These are phyloP conservation scores for Flaveria trinervia DNA, from an alignment of 129 eudicot species.

Conservation along the genomic window DNA sequence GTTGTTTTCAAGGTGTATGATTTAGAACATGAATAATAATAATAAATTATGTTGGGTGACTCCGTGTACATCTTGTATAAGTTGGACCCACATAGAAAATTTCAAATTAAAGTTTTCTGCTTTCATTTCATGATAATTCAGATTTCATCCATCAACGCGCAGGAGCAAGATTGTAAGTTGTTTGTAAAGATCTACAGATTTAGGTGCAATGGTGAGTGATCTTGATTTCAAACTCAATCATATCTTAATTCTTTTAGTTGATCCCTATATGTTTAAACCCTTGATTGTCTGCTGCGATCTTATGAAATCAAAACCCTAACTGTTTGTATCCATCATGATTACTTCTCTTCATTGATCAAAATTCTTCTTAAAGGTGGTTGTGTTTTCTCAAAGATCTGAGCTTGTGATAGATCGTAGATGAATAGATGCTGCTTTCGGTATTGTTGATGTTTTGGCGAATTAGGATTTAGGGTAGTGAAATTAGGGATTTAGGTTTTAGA, in stretches of 20 bases:
- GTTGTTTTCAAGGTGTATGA: no score
- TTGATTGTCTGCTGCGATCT: slow-evolving; percentile 12
- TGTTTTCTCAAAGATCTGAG: neutral
- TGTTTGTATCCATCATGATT: slow-evolving; percentile 3
- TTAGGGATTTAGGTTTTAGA: neutral
- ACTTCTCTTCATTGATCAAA: neutral
- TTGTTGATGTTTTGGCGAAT: neutral
- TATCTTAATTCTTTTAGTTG: slow-evolving; percentile 6
- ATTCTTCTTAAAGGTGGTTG: neutral
- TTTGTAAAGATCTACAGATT: slow-evolving; percentile 16
- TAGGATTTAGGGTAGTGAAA: neutral
- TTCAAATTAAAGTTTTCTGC: slow-evolving; percentile 1
- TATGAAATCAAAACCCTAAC: neutral
- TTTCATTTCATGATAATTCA: neutral
- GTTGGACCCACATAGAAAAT: neutral
- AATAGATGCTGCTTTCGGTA: neutral
- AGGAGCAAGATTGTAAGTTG: neutral
- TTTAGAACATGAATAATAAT: no score
- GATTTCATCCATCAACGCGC: neutral
- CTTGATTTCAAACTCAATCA: neutral
- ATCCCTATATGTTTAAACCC: neutral
- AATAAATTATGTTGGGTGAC: no score
- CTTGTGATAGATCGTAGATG: neutral
- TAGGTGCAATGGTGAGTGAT: slow-evolving; percentile 26
- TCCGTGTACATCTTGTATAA: neutral